Conservation (phyloP, 139 green algal species). For the Raphidocelis subcapitata region DNA sequence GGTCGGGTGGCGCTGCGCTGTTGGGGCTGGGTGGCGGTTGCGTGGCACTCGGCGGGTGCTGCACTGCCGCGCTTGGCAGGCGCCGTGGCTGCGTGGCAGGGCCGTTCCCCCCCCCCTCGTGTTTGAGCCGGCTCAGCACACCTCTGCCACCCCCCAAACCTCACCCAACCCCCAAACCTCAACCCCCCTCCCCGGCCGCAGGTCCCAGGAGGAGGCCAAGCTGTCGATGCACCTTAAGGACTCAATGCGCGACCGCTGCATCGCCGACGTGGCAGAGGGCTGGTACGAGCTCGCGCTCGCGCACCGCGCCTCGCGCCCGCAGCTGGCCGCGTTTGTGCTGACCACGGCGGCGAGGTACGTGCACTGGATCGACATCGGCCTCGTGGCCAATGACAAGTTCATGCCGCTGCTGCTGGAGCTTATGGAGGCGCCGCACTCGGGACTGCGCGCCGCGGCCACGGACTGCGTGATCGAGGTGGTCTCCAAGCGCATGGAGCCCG, state of each 20-base stretch:
- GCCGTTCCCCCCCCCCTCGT: no score
- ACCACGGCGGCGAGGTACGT: slow-evolving; percentile 75
- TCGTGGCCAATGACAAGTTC: slow-evolving; percentile 88
- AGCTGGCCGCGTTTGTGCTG: slow-evolving; percentile 68
- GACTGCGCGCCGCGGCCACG: slow-evolving; percentile 56
- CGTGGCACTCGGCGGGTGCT: no score
- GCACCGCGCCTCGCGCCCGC: slow-evolving; percentile 46
- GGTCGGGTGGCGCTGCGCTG: no score
- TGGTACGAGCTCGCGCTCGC: slow-evolving; percentile 68
- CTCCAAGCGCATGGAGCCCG: slow-evolving; percentile 86
- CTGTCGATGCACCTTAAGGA: slow-evolving; percentile 92
- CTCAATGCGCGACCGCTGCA: slow-evolving; percentile 86
- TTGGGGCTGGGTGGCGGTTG: no score
- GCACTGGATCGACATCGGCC: slow-evolving; percentile 92
- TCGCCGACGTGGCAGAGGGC: slow-evolving; percentile 69
- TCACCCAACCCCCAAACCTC: no score
- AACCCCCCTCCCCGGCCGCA: slow-evolving; percentile 10
- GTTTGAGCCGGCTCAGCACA: no score
- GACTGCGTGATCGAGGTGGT: slow-evolving; percentile 80
- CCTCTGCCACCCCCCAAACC: no score
- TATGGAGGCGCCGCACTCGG: slow-evolving; percentile 30
- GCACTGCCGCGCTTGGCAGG: no score
- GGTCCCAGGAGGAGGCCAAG: slow-evolving; percentile 71
- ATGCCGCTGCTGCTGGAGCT: slow-evolving; percentile 68
- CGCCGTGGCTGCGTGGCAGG: no score